Evolutionary conservation across 2,329 filamentous ascomycete genomes (phyloP).

Genomic region (Aspergillus sp.): DNA sequence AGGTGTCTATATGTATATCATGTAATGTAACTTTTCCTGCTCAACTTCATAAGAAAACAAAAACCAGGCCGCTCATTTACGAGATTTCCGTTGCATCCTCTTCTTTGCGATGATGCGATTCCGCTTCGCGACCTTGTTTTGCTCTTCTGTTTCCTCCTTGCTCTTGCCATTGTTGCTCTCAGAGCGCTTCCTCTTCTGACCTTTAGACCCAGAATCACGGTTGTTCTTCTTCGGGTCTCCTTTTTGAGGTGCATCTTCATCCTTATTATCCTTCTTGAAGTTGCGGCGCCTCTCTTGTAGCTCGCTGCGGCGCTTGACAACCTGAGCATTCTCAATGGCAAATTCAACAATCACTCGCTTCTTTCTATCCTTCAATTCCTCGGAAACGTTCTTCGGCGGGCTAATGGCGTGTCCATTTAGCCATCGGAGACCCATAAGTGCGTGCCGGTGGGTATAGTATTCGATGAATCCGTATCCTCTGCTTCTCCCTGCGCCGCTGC

Average conservation of each 20-base stretch:
- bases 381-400: slow-evolving; percentile 29
- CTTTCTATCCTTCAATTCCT: slow-evolving; percentile 65
- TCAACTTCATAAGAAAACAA: not conserved
- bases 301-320: slow-evolving; percentile 70
- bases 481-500: slow-evolving; percentile 74
- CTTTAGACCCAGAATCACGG: not conserved
- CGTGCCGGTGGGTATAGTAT: slow-evolving; percentile 89
- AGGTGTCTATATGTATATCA: not conserved
- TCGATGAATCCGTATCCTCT: slow-evolving; percentile 97
- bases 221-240: not conserved
- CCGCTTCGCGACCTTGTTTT: slow-evolving; percentile 59
- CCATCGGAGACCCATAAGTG: slow-evolving; percentile 91
- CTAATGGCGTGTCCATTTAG: slow-evolving; percentile 74
- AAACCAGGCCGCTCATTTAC: slow-evolving; percentile 47
- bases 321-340: slow-evolving; percentile 95
- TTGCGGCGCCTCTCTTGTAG: slow-evolving; percentile 31
- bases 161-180: not conserved
- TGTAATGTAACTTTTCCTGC: slow-evolving; percentile 6
- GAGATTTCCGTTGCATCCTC: slow-evolving; percentile 67
- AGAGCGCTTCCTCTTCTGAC: not conserved
- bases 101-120: slow-evolving; percentile 86
- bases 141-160: slow-evolving; percentile 35
- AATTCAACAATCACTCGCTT: slow-evolving; percentile 94
- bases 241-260: slow-evolving; percentile 4
- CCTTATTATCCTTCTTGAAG: not conserved